Conservation (phyloP, 2,329 filamentous ascomycete species). For the Fusarium sp. region DNA sequence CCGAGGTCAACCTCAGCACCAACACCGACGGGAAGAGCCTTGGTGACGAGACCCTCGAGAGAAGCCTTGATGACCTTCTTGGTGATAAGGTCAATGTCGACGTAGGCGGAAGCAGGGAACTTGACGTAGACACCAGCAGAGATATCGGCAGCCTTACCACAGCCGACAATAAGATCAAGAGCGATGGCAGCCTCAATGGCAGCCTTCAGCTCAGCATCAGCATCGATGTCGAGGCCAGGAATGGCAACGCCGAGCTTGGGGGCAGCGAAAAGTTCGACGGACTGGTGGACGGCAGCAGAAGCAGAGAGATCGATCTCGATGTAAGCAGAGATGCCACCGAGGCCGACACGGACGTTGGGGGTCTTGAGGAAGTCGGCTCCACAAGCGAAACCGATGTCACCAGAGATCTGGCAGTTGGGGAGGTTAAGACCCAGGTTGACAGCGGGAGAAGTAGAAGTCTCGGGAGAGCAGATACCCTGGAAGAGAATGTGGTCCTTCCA, state of each 20-base stretch:
- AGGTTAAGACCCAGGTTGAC: slow-evolving; percentile 43
- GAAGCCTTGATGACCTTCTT: slow-evolving; percentile 54
- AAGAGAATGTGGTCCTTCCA: slow-evolving; percentile 37
- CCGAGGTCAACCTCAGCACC: slow-evolving; percentile 48
- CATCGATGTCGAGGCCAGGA: slow-evolving; percentile 51
- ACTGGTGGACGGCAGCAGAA: slow-evolving; percentile 59
- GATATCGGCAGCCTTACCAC: slow-evolving; percentile 61
- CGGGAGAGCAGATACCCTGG: slow-evolving; percentile 32
- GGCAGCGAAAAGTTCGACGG: slow-evolving; percentile 60
- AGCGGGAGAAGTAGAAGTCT: slow-evolving; percentile 35
- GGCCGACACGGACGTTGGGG: slow-evolving; percentile 58
- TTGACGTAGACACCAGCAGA: slow-evolving; percentile 59
- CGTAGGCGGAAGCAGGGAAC: slow-evolving; percentile 57
- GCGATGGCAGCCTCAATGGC: slow-evolving; percentile 61
- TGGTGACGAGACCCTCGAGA: slow-evolving; percentile 51
- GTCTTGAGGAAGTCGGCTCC: slow-evolving; percentile 53
- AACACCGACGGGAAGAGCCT: slow-evolving; percentile 44
- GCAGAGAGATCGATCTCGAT: slow-evolving; percentile 61
- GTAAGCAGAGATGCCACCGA: slow-evolving; percentile 63
- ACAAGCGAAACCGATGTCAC: slow-evolving; percentile 58
- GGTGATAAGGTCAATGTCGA: slow-evolving; percentile 56
- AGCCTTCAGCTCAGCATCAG: slow-evolving; percentile 55
- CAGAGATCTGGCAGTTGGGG: slow-evolving; percentile 56
- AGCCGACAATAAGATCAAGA: slow-evolving; percentile 63
- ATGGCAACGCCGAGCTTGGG: slow-evolving; percentile 54